Conservation (phyloP, 768 basidiomycete genomes). For the Suillus plorans region DNA sequence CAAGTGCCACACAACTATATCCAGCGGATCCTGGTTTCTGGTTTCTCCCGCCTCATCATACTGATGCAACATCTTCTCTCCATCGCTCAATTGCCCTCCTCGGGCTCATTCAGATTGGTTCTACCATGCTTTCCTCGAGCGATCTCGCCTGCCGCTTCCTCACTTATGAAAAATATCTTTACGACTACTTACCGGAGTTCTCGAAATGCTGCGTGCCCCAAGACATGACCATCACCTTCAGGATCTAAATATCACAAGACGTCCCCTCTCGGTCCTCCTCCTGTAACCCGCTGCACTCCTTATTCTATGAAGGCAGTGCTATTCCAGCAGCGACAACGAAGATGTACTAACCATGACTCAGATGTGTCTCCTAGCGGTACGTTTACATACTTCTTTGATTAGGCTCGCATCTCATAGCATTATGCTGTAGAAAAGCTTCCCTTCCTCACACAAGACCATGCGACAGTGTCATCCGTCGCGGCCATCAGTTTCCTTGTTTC, state of each 20-base stretch:
- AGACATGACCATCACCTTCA: conserved; percentile 82
- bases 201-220: conserved; percentile 70
- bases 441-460: conserved; percentile 59
- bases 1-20: no score
- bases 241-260: conserved; percentile 68
- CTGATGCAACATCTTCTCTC: conserved; percentile 21
- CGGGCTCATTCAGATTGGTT: conserved; percentile 43
- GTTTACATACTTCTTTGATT: conserved; percentile 20
- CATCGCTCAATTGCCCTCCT: conserved; percentile 21
- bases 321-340: no score
- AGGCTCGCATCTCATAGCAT: neutral
- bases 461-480: conserved; percentile 48
- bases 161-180: conserved; percentile 78
- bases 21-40: neutral
- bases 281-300: no score
- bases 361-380: conserved; percentile 44
- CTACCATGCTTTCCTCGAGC: conserved; percentile 38
- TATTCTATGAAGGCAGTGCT: no score
- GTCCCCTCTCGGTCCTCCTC: conserved; percentile 44
- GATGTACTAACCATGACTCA: no score
- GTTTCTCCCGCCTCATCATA: conserved; percentile 4
- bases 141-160: conserved; percentile 24
- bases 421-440: conserved; percentile 62
- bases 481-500: conserved; percentile 67
- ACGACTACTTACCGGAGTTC: conserved; percentile 55